phyloP scores from a whole-genome alignment of 805 yeast genomes.

The Tetrapisispora fleetii region DNA sequence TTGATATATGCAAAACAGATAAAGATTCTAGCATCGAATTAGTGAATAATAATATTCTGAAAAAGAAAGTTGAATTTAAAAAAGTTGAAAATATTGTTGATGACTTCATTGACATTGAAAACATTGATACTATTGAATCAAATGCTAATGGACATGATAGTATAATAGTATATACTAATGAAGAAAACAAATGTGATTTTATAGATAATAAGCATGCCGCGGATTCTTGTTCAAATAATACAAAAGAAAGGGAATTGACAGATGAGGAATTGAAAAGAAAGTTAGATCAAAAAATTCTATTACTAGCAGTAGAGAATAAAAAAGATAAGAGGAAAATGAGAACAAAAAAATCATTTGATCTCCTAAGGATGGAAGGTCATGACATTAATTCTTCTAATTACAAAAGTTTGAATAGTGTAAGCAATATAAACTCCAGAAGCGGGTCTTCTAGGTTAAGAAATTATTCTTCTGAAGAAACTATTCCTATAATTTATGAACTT shows the following conservation, averaged over 20 bases:
- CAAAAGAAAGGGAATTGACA: slow-evolving; percentile 5
- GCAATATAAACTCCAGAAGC: slow-evolving; percentile 7
- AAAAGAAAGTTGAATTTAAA: neutral
- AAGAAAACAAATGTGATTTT: neutral
- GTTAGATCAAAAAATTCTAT: slow-evolving; percentile 21
- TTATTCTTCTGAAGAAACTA: slow-evolving; percentile 23
- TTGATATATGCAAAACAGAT: slow-evolving; percentile 1
- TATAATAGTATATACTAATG: neutral
- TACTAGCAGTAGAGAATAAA: slow-evolving; percentile 25
- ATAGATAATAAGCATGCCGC: neutral
- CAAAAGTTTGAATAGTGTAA: neutral
- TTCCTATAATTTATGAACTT: slow-evolving; percentile 25
- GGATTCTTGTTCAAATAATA: neutral
- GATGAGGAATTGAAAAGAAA: slow-evolving; percentile 24
- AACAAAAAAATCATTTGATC: slow-evolving; percentile 26
- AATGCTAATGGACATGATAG: neutral
- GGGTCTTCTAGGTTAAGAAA: slow-evolving; percentile 11
- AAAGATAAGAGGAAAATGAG: slow-evolving; percentile 20
- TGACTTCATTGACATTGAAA: neutral
- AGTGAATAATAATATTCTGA: neutral
- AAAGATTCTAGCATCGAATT: neutral
- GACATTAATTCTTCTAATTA: neutral
- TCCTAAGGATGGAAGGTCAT: slow-evolving; percentile 6
- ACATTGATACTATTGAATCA: neutral
- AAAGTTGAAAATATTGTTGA: neutral